phyloP scores from a whole-genome alignment of 495 filamentous ascomycete genomes.

The Cercophora scortea region DNA sequence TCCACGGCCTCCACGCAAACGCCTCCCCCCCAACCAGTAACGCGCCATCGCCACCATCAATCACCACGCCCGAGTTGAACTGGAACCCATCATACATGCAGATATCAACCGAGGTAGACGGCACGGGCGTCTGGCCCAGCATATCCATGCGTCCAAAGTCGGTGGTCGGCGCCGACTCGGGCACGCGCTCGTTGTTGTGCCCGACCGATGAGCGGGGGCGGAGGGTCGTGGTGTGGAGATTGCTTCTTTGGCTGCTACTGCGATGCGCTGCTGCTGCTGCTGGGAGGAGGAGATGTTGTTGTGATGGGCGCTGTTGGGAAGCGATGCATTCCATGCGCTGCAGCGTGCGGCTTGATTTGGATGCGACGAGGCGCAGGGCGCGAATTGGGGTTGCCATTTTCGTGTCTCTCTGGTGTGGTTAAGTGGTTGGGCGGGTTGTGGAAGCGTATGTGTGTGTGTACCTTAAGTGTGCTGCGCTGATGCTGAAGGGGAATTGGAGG shows the following conservation, averaged over 20 bases:
- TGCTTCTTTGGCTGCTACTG: not conserved
- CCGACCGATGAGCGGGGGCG: not conserved
- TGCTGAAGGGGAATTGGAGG: no score
- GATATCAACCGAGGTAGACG: slow-evolving; percentile 75
- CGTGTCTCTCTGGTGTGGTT: no score
- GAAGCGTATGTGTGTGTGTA: no score
- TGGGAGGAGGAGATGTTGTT: not conserved
- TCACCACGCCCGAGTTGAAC: slow-evolving; percentile 65
- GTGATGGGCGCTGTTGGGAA: not conserved
- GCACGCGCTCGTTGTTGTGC: slow-evolving; percentile 14
- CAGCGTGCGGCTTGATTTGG: not conserved
- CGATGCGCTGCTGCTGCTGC: not conserved
- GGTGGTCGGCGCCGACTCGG: slow-evolving; percentile 39
- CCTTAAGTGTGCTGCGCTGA: no score
- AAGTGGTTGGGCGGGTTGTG: no score
- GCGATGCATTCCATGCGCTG: not conserved
- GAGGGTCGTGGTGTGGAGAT: slow-evolving; percentile 1
- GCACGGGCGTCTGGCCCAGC: slow-evolving; percentile 64
- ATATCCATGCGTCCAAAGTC: slow-evolving; percentile 74
- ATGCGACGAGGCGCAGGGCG: no score
- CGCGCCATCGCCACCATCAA: slow-evolving; percentile 57
- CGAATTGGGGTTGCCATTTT: no score
- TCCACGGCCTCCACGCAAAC: slow-evolving; percentile 82
- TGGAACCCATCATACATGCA: slow-evolving; percentile 72
- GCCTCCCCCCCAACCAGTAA: slow-evolving; percentile 79